phyloP scores from a whole-genome alignment of 306 rosid species.

The Cicer yamashitae region DNA sequence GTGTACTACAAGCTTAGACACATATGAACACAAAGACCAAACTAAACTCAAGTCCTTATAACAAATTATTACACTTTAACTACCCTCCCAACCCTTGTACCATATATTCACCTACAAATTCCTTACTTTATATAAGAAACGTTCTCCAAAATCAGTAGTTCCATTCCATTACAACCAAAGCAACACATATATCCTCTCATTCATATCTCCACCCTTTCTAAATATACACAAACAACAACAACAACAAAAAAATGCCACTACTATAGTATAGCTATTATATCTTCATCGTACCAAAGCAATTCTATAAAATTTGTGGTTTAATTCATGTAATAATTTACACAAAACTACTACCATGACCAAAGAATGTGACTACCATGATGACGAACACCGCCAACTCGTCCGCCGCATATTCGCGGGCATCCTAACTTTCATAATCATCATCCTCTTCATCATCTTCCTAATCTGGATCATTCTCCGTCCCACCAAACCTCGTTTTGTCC shows the following conservation, averaged over 20 bases:
- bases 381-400: conserved; percentile 37
- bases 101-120: conserved; percentile 6
- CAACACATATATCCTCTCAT: not conserved
- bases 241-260: not conserved
- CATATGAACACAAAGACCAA: not conserved
- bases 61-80: not conserved
- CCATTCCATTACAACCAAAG: conserved; percentile 32
- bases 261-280: too few species aligned
- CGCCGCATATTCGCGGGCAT: conserved; percentile 48
- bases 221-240: not conserved
- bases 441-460: conserved; percentile 51
- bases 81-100: not conserved
- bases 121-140: not conserved
- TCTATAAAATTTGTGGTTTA: too few species aligned
- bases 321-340: too few species aligned
- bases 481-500: conserved; percentile 65
- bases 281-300: too few species aligned
- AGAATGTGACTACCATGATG: conserved; percentile 48
- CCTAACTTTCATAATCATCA: conserved; percentile 28
- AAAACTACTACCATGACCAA: conserved; percentile 44
- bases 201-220: not conserved
- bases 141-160: conserved; percentile 5
- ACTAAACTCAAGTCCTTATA: not conserved
- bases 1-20: conserved; percentile 32
- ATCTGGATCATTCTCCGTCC: conserved; percentile 68